These are phyloP conservation scores for Saitoella complicata DNA, from an alignment of 805 yeast genomes.

Conservation along the genomic window DNA sequence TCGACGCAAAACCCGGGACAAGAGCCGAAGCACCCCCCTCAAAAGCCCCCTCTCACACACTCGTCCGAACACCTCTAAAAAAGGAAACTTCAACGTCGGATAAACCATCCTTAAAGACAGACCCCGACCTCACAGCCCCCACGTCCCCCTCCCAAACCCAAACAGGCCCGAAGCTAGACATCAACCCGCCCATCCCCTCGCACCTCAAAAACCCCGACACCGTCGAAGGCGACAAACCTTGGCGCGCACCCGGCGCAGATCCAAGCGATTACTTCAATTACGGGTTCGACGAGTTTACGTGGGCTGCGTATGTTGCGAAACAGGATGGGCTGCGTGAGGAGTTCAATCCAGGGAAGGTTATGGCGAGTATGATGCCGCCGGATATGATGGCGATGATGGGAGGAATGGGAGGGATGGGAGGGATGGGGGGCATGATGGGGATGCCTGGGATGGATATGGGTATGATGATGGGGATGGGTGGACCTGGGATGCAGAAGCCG, in stretches of 20 bases:
- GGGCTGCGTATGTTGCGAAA: conserved; percentile 83
- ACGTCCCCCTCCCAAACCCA: conserved; percentile 14
- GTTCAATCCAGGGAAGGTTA: conserved; percentile 65
- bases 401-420: neutral
- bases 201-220: conserved; percentile 76
- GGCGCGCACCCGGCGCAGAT: conserved; percentile 97
- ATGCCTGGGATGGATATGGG: neutral
- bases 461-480: no score
- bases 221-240: conserved; percentile 83
- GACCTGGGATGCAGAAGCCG: no score
- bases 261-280: conserved; percentile 86
- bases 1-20: conserved; percentile 29
- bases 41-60: conserved; percentile 11
- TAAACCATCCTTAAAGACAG: conserved; percentile 14
- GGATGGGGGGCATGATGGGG: neutral
- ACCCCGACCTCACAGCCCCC: conserved; percentile 7
- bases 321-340: conserved; percentile 70
- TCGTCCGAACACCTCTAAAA: conserved; percentile 20
- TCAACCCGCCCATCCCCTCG: conserved; percentile 54
- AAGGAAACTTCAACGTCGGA: conserved; percentile 14
- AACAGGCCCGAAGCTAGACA: conserved; percentile 34
- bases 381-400: neutral
- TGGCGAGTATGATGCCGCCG: conserved; percentile 18
- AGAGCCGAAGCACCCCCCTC: conserved; percentile 18
- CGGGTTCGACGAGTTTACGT: conserved; percentile 90